These are phyloP conservation scores for Dicorynia guianensis DNA, from an alignment of 306 rosid genomes.

Conservation along the genomic window DNA sequence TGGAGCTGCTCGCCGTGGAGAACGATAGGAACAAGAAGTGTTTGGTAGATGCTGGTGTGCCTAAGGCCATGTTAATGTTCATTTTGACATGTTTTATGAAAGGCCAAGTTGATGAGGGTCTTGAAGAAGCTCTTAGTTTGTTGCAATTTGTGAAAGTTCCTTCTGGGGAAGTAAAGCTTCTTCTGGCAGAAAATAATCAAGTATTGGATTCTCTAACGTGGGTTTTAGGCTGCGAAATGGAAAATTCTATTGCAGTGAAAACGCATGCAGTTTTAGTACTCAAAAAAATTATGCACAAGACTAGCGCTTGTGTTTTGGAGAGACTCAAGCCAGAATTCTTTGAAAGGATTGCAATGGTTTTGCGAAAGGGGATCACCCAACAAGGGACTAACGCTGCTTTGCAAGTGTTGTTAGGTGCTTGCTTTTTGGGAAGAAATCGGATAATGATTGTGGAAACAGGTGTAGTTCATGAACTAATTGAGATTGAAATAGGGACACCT, in stretches of 20 bases:
- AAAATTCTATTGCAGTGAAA: conserved; percentile 29
- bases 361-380: conserved; percentile 38
- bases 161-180: conserved; percentile 3
- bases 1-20: conserved; percentile 46
- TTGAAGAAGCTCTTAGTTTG: conserved; percentile 48
- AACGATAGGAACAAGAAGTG: conserved; percentile 44
- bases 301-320: conserved; percentile 19
- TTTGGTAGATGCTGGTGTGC: conserved; percentile 51
- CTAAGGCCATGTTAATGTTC: conserved; percentile 38
- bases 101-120: conserved; percentile 37
- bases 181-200: conserved; percentile 26
- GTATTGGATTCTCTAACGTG: conserved; percentile 46
- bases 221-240: conserved; percentile 38
- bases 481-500: conserved; percentile 39
- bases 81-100: conserved; percentile 18
- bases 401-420: conserved; percentile 38
- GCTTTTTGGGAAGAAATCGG: conserved; percentile 49
- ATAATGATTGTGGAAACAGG: conserved; percentile 44
- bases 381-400: conserved; percentile 57
- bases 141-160: conserved; percentile 42
- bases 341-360: conserved; percentile 20
- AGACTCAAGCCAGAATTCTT: conserved; percentile 50
- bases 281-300: conserved; percentile 40
- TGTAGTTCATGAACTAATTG: conserved; percentile 50
- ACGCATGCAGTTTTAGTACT: conserved; percentile 40